Conservation (phyloP, 164 flowering plant genomes). For the Chimonanthus salicifolius region DNA sequence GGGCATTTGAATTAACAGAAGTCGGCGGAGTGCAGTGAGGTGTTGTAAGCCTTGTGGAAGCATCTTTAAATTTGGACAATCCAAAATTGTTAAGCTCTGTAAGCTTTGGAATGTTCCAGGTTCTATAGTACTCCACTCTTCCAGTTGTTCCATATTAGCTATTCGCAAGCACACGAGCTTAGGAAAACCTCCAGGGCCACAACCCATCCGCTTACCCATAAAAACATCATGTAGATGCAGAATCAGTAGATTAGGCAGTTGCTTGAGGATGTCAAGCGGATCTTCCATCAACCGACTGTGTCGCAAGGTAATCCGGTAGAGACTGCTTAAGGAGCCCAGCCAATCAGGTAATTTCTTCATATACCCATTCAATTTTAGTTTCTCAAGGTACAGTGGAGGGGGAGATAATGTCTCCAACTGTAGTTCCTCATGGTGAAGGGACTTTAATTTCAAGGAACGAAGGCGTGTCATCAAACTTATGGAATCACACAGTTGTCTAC, state of each 20-base stretch:
- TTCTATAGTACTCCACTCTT: background rate
- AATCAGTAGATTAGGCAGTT: background rate
- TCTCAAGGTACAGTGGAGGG: constrained; percentile 3
- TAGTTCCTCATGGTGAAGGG: background rate
- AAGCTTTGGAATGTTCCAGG: no score
- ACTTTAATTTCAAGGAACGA: background rate
- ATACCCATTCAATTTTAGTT: background rate
- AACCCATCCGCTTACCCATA: background rate
- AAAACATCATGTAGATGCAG: background rate
- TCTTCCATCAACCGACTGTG: background rate
- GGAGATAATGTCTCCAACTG: constrained; percentile 3
- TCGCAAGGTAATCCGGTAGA: background rate
- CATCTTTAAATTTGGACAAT: no score
- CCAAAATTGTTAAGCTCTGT: no score
- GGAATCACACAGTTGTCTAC: background rate
- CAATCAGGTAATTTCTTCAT: constrained; percentile 6
- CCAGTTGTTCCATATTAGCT: background rate
- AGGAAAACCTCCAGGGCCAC: background rate
- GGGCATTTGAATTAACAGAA: no score
- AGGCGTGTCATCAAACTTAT: constrained; percentile 2
- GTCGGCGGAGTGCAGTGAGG: no score
- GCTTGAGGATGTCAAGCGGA: background rate
- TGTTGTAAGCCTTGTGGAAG: no score
- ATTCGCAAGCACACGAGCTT: background rate
- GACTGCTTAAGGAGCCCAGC: background rate